Evolutionary conservation across 139 green algal genomes (phyloP).

Genomic region (Chlorella sp.): DNA sequence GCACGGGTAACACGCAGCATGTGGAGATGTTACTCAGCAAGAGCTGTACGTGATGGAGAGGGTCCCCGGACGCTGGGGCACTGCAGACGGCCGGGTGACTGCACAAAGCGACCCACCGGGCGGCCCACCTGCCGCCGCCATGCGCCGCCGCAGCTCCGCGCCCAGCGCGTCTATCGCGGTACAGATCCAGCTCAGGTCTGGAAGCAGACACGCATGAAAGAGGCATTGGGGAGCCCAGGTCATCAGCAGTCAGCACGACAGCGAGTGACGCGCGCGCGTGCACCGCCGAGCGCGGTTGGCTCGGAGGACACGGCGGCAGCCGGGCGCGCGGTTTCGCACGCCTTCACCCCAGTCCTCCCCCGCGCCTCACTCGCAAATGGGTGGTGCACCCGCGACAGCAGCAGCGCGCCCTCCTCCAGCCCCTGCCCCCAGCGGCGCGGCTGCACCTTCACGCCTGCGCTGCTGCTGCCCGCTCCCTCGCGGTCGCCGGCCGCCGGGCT

Average conservation of each 20-base stretch:
- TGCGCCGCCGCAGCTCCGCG: constrained; percentile 26
- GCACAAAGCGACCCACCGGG: too few relatives aligned
- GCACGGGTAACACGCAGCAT: too few relatives aligned
- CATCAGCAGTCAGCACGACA: neutral
- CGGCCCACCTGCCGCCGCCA: constrained; percentile 21
- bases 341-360: neutral
- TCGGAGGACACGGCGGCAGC: neutral
- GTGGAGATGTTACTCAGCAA: too few relatives aligned
- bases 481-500: too few relatives aligned
- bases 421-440: neutral
- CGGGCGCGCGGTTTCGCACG: neutral
- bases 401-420: constrained; percentile 1
- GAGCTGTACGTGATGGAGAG: too few relatives aligned
- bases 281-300: neutral
- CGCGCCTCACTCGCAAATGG: neutral
- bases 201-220: neutral
- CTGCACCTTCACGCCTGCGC: neutral
- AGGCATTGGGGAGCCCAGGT: neutral
- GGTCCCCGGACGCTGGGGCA: too few relatives aligned
- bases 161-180: constrained; percentile 24
- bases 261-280: neutral
- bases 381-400: constrained; percentile 8
- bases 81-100: too few relatives aligned
- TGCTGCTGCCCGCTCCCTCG: neutral
- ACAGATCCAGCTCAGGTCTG: constrained; percentile 18